Conservation (phyloP, 2,329 filamentous ascomycete genomes). For the Cladophialophora immunda region DNA sequence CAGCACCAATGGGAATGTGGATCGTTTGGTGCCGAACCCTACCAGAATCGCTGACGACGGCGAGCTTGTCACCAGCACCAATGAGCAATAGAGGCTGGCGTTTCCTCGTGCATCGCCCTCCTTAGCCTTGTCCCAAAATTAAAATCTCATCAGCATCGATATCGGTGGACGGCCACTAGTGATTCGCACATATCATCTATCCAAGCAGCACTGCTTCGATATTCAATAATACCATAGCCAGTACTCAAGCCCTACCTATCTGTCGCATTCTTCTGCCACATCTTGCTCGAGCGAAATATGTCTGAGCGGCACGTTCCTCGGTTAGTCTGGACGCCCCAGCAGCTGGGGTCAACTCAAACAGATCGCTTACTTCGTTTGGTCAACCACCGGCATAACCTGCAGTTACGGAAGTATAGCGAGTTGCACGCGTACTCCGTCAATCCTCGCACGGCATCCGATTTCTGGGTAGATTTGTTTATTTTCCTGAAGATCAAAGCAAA, state of each 20-base stretch:
- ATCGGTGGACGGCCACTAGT: not conserved
- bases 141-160: constrained; percentile 2
- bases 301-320: constrained; percentile 1
- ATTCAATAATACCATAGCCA: not conserved
- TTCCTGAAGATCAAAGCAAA: constrained; percentile 10
- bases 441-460: constrained; percentile 6
- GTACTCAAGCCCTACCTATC: not conserved
- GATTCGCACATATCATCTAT: constrained; percentile 5
- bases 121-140: too few relatives aligned
- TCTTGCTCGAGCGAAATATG: not conserved
- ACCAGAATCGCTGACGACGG: constrained; percentile 2
- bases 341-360: not conserved
- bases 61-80: not conserved
- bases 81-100: not conserved
- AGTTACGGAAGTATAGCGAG: constrained; percentile 9
- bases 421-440: constrained; percentile 17
- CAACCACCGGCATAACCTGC: not conserved
- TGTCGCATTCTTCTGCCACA: constrained; percentile 4
- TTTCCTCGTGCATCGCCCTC: too few relatives aligned
- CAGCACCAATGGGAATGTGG: too few relatives aligned
- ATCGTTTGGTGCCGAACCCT: constrained; percentile 3
- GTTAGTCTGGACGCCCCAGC: constrained; percentile 2
- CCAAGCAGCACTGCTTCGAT: constrained; percentile 2
- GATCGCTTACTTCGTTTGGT: not conserved
- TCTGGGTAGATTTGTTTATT: constrained; percentile 16